Base-by-base conservation (phyloP, 192 early-diverging fungal genomes). In the Coemansia umbellata region DNA sequence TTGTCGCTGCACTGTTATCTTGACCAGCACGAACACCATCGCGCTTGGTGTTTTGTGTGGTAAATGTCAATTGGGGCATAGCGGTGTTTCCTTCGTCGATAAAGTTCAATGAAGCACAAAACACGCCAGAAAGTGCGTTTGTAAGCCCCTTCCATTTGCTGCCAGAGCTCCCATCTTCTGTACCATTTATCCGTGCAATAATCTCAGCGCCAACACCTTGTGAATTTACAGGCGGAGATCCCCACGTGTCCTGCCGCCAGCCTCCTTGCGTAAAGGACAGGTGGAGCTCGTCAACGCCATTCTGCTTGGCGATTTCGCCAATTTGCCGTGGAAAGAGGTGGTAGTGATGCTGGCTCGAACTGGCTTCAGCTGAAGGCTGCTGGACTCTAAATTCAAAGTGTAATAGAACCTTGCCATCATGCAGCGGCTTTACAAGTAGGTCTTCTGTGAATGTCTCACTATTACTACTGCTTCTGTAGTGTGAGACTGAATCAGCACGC, bases 101-200 rank as follows among this genome's bases (percentile, higher is more conserved):
- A 61, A 91, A 94, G 66, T 97, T 97, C 11, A 99, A 76, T 5
- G 96, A 99, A 5, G 92, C 92, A 60, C 96, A 99, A 60, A 96
- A 97, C 27, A 96, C 72, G 2, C 96, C 94, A 14, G 93, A 88
- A 17, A 97, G 79, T 1, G 94, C 86, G 68, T 95, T 93, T 15
- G 91, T 90, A 47, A 97, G 68, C 0, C 87, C 86, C 31, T 78
- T 85, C 96, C 96, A 99, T 45, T 85, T 73, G 19, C 45, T 53
- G 24, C 13, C 10, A n/a, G 92, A 82, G 7, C 82, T 31, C 14
- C 54, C 49, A 13, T 53, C 58, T 50, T 54, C 53, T 30, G 27
- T 55, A 48, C 63, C 64, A 37, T 63, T 76, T 74, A 83, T 82
- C 72, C 80, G 83, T 30, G 86, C 87, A 70, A 81, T 74, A 4